Evolutionary conservation across 2,329 filamentous ascomycete genomes (phyloP).

Genomic region (Pseudogymnoascus sp.): DNA sequence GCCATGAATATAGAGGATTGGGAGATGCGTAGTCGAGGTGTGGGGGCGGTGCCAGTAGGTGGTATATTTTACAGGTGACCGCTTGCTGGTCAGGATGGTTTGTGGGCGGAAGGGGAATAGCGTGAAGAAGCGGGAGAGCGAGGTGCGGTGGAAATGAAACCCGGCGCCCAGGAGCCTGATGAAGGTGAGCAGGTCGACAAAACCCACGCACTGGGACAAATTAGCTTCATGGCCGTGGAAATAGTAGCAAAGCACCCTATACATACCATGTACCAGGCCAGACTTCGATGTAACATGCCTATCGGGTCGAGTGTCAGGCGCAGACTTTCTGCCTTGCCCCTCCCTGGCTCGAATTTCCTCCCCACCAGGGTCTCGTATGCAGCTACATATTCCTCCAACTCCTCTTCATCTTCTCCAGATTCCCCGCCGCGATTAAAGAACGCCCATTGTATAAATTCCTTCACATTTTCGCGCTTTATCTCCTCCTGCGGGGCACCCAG

Average conservation of each 20-base stretch:
- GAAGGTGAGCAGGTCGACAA: conserved; percentile 29
- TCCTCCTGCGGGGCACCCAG: conserved; percentile 41
- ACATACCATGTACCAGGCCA: conserved; percentile 48
- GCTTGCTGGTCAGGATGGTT: conserved; percentile 35
- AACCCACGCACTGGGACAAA: conserved; percentile 22
- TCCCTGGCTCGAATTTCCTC: conserved; percentile 40
- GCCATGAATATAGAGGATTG: conserved; percentile 54
- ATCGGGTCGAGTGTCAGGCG: conserved; percentile 50
- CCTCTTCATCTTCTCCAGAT: conserved; percentile 38
- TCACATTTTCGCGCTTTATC: conserved; percentile 50
- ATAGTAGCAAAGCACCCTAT: neutral
- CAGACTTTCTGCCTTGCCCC: conserved; percentile 43
- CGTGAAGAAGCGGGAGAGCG: conserved; percentile 33
- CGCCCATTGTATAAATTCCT: conserved; percentile 53
- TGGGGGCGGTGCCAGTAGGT: conserved; percentile 55
- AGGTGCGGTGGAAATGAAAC: conserved; percentile 40
- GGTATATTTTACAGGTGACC: conserved; percentile 38
- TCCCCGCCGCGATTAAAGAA: conserved; percentile 41
- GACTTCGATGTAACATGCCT: conserved; percentile 45
- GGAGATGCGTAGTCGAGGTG: conserved; percentile 46
- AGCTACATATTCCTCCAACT: conserved; percentile 47
- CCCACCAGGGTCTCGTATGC: conserved; percentile 43
- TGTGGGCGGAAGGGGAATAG: conserved; percentile 48
- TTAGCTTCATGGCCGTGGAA: conserved; percentile 9
- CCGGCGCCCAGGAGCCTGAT: conserved; percentile 32